These are phyloP conservation scores for Exophiala sideris DNA, from an alignment of 2,329 filamentous ascomycete genomes.

Conservation along the genomic window DNA sequence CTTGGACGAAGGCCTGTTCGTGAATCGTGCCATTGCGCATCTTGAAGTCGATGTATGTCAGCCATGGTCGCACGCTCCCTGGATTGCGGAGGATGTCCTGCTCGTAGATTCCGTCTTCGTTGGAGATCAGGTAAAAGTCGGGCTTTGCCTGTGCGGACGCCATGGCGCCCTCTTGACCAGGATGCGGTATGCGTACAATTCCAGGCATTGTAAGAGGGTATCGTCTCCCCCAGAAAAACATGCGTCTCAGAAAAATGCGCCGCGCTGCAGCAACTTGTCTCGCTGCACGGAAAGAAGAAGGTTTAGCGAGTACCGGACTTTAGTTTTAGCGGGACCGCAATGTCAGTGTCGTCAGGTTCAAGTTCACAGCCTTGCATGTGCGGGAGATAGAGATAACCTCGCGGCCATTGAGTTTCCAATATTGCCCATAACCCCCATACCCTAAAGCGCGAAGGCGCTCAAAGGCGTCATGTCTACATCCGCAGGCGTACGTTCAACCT, in stretches of 20 bases:
- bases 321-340: conserved; percentile 14
- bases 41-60: conserved; percentile 91
- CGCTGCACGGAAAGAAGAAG: neutral
- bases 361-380: conserved; percentile 8
- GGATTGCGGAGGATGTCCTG: conserved; percentile 87
- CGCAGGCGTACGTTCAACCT: conserved; percentile 15
- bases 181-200: conserved; percentile 13
- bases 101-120: conserved; percentile 93
- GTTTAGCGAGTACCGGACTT: conserved; percentile 3
- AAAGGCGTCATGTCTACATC: conserved; percentile 28
- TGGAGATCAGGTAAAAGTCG: conserved; percentile 44
- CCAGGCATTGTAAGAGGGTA: conserved; percentile 18
- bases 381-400: neutral
- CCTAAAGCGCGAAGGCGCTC: conserved; percentile 30
- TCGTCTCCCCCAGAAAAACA: neutral
- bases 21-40: conserved; percentile 75
- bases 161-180: conserved; percentile 14
- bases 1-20: conserved; percentile 85
- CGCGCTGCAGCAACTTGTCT: neutral
- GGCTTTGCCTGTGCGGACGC: conserved; percentile 17
- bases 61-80: conserved; percentile 87
- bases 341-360: conserved; percentile 5
- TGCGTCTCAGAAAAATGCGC: neutral
- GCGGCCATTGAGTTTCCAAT: conserved; percentile 1
- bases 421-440: conserved; percentile 7